Percentiles rank a stretch among this genome's conserved stretches.
Conservation (phyloP, 768 basidiomycete genomes). For the Mycena vulgaris region DNA sequence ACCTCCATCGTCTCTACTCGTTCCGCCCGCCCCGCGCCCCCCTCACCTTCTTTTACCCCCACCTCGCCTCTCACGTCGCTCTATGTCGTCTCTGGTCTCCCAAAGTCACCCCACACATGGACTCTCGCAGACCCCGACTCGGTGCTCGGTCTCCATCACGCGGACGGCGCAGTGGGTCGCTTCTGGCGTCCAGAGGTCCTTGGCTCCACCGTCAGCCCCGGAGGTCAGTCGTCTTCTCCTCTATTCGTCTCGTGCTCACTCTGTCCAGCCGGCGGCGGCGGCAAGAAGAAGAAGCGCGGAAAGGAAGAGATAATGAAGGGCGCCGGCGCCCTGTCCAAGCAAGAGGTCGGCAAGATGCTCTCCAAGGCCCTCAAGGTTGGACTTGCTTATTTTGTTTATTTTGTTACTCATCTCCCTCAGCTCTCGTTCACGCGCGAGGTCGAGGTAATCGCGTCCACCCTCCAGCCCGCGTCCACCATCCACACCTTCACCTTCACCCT, state of each 20-base stretch:
- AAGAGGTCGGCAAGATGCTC: constrained; percentile 91
- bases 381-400: constrained; percentile 20
- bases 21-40: constrained; percentile 70
- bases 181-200: constrained; percentile 96
- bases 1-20: constrained; percentile 86
- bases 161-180: constrained; percentile 87
- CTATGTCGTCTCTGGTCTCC: constrained; percentile 90
- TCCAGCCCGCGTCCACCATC: constrained; percentile 93
- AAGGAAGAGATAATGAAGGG: constrained; percentile 82
- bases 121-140: constrained; percentile 89
- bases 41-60: constrained; percentile 74
- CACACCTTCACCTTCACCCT: constrained; percentile 94
- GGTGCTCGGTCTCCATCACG: constrained; percentile 85
- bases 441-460: constrained; percentile 94
- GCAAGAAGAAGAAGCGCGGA: constrained; percentile 77
- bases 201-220: constrained; percentile 89
- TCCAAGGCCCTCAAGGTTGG: constrained; percentile 91
- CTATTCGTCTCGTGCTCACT: background rate
- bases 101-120: constrained; percentile 93
- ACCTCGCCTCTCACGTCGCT: constrained; percentile 86
- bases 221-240: constrained; percentile 43
- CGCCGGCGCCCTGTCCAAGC: constrained; percentile 85
- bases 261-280: constrained; percentile 71
- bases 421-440: constrained; percentile 94
- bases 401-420: constrained; percentile 53